Percentiles rank a stretch among this genome's conserved stretches.
phyloP scores from a whole-genome alignment of 805 yeast genomes.

The Yamadazyma paraphyllophila region DNA sequence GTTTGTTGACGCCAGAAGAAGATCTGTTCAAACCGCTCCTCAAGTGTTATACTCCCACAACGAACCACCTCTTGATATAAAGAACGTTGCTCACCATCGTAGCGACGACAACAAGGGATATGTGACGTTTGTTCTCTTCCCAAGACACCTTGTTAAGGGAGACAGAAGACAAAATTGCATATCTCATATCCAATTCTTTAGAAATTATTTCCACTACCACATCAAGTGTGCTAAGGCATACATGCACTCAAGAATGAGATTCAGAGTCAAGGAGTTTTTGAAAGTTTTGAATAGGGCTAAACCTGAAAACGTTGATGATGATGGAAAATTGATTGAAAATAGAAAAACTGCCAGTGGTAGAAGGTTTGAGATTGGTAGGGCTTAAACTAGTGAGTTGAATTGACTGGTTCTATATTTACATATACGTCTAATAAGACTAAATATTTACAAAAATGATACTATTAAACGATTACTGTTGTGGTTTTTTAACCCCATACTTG shows the following conservation, averaged over 20 bases:
- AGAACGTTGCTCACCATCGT: conserved; percentile 27
- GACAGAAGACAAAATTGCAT: conserved; percentile 82
- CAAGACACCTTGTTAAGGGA: conserved; percentile 64
- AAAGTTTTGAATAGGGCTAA: conserved; percentile 96
- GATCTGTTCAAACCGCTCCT: conserved; percentile 96
- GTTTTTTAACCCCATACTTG: conserved; percentile 90
- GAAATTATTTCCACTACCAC: conserved; percentile 98
- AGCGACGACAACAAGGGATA: conserved; percentile 48
- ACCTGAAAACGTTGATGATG: conserved; percentile 83
- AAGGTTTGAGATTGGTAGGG: conserved; percentile 46
- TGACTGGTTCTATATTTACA: neutral
- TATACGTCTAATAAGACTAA: neutral
- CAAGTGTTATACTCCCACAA: conserved; percentile 89
- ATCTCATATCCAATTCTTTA: conserved; percentile 85
- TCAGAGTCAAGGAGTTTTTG: conserved; percentile 87
- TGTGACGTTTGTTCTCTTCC: conserved; percentile 73
- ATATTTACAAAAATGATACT: conserved; percentile 2
- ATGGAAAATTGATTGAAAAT: conserved; percentile 43
- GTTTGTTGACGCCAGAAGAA: conserved; percentile 92
- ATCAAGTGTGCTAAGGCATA: conserved; percentile 98
- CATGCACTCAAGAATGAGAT: conserved; percentile 98
- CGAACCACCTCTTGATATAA: conserved; percentile 87
- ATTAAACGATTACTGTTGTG: conserved; percentile 33
- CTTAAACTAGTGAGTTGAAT: conserved; percentile 4
- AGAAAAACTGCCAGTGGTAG: conserved; percentile 75